Conservation (phyloP, 768 basidiomycete genomes). For the Termitomyces bulborhizus region DNA sequence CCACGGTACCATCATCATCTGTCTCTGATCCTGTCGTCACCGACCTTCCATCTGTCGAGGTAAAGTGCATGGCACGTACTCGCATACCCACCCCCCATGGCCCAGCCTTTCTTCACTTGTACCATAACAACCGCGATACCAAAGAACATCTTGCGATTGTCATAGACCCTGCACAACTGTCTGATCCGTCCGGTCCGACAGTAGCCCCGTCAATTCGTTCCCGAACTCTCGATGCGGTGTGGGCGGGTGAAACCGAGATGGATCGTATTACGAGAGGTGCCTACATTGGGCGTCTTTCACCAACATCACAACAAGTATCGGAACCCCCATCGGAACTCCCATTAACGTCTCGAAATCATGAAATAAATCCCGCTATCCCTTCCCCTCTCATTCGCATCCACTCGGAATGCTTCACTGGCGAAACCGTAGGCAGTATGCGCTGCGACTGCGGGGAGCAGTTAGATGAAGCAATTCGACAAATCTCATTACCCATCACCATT, state of each 20-base stretch:
- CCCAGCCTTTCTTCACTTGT: conserved; percentile 87
- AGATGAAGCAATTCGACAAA: conserved; percentile 92
- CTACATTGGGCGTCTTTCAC: conserved; percentile 79
- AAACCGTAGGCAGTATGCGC: conserved; percentile 96
- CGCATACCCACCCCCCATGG: conserved; percentile 97
- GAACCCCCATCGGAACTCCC: conserved; percentile 35
- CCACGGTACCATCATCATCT: conserved; percentile 15
- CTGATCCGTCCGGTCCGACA: conserved; percentile 28
- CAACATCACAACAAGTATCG: conserved; percentile 42
- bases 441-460: conserved; percentile 99
- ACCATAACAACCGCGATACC: conserved; percentile 85
- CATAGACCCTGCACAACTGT: conserved; percentile 83
- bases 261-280: conserved; percentile 93
- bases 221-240: conserved; percentile 71
- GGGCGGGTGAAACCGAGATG: conserved; percentile 88
- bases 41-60: conserved; percentile 40
- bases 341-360: conserved; percentile 12
- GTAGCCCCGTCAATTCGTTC: conserved; percentile 72
- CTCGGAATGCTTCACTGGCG: conserved; percentile 98
- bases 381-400: conserved; percentile 91
- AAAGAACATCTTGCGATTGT: conserved; percentile 98
- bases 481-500: conserved; percentile 62
- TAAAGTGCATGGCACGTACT: conserved; percentile 95
- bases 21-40: conserved; percentile 14
- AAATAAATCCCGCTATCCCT: conserved; percentile 35